Evolutionary conservation across 2,329 filamentous ascomycete species (phyloP).

Genomic region (Colletotrichum spaethianum): DNA sequence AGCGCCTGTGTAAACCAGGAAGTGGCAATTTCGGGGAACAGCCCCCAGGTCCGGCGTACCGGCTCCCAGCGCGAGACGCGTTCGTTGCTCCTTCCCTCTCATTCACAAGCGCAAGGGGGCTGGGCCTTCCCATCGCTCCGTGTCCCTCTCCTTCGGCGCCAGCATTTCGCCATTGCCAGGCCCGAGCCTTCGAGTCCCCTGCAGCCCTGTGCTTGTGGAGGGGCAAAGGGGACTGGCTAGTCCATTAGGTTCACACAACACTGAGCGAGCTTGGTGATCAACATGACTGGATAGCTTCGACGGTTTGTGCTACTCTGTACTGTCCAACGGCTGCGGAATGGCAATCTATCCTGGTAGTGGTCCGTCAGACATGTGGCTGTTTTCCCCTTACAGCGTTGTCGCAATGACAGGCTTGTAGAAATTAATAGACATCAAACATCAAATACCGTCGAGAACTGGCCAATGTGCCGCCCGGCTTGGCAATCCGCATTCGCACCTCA

Average conservation of each 20-base stretch:
- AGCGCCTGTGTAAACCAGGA: slow-evolving; percentile 18
- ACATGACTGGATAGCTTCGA: slow-evolving; percentile 3
- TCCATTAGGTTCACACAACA: neutral
- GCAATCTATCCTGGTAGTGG: slow-evolving; percentile 9
- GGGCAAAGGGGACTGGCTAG: slow-evolving; percentile 21
- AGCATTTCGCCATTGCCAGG: slow-evolving; percentile 8
- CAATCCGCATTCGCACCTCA: slow-evolving; percentile 6
- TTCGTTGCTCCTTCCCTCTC: slow-evolving; percentile 19
- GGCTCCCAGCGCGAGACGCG: slow-evolving; percentile 15
- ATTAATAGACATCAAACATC: neutral
- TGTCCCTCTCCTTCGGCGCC: neutral
- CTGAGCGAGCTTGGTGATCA: neutral
- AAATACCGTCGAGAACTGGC: neutral
- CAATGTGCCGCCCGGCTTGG: neutral
- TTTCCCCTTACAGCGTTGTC: neutral
- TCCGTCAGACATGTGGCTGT: neutral
- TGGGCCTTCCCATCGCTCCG: slow-evolving; percentile 14
- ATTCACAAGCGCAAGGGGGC: slow-evolving; percentile 17
- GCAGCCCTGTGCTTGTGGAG: slow-evolving; percentile 33
- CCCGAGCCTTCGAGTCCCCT: slow-evolving; percentile 19
- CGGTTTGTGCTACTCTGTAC: neutral
- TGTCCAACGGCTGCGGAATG: slow-evolving; percentile 28
- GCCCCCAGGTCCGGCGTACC: slow-evolving; percentile 11
- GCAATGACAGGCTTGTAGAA: neutral
- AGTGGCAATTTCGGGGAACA: slow-evolving; percentile 23